These are phyloP conservation scores for Pythium insidiosum DNA, from an alignment of 352 stramenopile species.

Conservation along the genomic window DNA sequence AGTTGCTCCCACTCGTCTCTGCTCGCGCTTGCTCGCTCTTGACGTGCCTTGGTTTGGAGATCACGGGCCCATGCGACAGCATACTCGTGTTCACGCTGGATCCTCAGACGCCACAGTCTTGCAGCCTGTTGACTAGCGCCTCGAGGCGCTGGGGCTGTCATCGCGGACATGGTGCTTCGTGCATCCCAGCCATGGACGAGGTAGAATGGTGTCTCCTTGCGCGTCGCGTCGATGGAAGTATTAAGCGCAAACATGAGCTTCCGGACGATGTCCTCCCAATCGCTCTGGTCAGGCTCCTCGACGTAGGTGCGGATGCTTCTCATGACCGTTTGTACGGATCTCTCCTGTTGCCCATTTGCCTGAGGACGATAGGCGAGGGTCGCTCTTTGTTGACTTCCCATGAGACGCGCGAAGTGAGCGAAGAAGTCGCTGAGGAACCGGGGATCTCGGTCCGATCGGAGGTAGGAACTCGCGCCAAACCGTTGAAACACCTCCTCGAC, in stretches of 20 bases:
- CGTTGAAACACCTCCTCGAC: constrained; percentile 9
- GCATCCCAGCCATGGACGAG: constrained; percentile 13
- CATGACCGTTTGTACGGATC: constrained; percentile 9
- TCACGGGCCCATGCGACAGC: background rate
- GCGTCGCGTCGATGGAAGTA: constrained; percentile 4
- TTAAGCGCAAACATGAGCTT: constrained; percentile 12
- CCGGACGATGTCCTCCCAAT: constrained; percentile 11
- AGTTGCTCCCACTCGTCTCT: background rate
- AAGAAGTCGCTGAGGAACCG: constrained; percentile 14
- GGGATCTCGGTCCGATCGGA: constrained; percentile 13
- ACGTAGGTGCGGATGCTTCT: constrained; percentile 3
- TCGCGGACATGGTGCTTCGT: constrained; percentile 6
- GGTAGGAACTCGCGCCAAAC: constrained; percentile 7
- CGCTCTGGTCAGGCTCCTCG: constrained; percentile 1
- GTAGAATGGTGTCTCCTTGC: constrained; percentile 7
- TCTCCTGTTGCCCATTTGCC: constrained; percentile 8
- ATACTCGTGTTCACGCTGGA: background rate
- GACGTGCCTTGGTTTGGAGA: background rate
- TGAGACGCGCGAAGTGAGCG: constrained; percentile 1
- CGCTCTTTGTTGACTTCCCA: constrained; percentile 4
- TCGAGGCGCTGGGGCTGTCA: background rate
- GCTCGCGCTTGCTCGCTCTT: background rate
- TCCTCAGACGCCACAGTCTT: background rate
- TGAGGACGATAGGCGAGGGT: constrained; percentile 5
- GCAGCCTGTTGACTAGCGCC: background rate